Evolutionary conservation across 352 stramenopile species (phyloP), one percentile per base, ranked within the genome.

Genomic region (Pythium folliculosum): DNA sequence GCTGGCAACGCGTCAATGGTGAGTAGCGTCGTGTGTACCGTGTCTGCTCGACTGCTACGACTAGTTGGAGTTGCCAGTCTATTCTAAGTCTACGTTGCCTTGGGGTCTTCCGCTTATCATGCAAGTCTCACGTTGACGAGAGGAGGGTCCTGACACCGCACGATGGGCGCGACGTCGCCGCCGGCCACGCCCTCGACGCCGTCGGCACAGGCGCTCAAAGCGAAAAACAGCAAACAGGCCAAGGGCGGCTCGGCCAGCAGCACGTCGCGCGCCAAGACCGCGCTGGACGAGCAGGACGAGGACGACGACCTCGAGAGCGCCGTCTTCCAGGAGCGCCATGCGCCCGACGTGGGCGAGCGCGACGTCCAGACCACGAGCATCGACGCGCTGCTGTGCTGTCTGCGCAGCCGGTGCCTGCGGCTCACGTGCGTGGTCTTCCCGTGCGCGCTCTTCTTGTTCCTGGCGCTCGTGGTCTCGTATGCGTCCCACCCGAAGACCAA

Each of bases 251-350:
- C 45, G 8, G n/a, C 44, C 32, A 60, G 43, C 14, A 44, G 45
- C 63, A 45, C 57, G 9, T 70, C 64, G 2, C 55, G 49, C 3
- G 65, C 50, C 2, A 22, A n/a, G 13, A 75, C 51, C 0, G 53
- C 27, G 30, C 63, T 40, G 14, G 69, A 53, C 13, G 55, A 73
- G 21, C 70, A 77, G 19, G 73, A 77, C 37, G 70, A 73, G 48
- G 72, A 73, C 63, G 72, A 27, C 23, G 68, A 75, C 25, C 38
- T 75, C 12, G 81, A 89, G 53, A 88, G 80, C 48, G 80, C 81
- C 5, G 80, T 87, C 19, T 92, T 85, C 70, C 71, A 87, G 52
- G 83, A 92, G 25, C 85, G 83, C 44, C 67, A 87, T 30, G 65
- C 60, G 5, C 47, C 71, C 25, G 40, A 22, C 3, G 16, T 19